Base-by-base conservation (phyloP, 1,284 basidiomycete genomes). In the Heterobasidion occidentale region DNA sequence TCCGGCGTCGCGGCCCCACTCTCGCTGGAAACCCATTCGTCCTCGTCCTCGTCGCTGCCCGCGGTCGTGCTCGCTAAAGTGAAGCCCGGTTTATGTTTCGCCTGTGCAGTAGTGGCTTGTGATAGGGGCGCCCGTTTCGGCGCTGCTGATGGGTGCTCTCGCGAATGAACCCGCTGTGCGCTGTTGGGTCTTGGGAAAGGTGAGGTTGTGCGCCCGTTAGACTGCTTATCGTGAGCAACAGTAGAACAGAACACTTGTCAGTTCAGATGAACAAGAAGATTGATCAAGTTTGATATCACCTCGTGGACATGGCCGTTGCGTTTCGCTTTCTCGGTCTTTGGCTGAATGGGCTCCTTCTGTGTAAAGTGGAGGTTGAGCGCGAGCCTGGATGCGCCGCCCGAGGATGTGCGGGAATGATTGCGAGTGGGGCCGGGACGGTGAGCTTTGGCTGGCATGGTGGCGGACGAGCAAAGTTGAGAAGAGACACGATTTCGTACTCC, bases 11-110 rank as follows among this genome's bases (percentile, higher is more conserved):
- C 84, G 1, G 80, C 83, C 14, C 85, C 86, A 63, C 85, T 88
- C 66, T 86, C 86, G 65, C 81, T 86, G 17, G 86, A 88, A 2
- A 86, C 76, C 85, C 86, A 88, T 59, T 83, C 88, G 55, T 87
- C 83, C 17, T 81, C 85, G 8, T 42, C 27, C 45, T 85, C 80
- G 52, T 79, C 78, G 68, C 74, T 51, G 69, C 73, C 53, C 74
- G 73, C 58, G 72, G 56, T 53, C 8, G 59, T 59, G 1, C 56
- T 78, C 19, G 82, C 72, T 53, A 88, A 75, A 19, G 80, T 79
- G 64, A 88, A 88, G 3, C 78, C 83, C 34, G 71, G 64, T 66
- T 80, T 83, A 34, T 71, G 68, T 60, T 77, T 83, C 47, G 63
- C 1, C 58, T 71, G 66, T 51, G 66, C 58, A 34, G 68, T 63